Base-by-base conservation (phyloP, 2,329 filamentous ascomycete species). In the Epichloe coenophiala region DNA sequence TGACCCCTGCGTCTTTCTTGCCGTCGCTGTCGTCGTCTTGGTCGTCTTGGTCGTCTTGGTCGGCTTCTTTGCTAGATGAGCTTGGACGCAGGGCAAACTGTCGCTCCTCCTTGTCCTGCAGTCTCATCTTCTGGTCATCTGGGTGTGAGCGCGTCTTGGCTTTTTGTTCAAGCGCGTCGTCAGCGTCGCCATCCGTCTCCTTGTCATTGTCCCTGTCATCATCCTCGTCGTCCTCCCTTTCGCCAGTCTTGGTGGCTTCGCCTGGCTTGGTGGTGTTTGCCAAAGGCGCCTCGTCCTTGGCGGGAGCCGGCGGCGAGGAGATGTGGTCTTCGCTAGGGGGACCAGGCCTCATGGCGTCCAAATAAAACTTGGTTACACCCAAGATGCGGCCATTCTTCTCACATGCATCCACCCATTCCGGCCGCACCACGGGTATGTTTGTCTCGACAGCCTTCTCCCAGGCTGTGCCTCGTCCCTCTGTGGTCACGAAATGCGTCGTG, bases 401-500 rank as follows among this genome's bases (percentile, higher is more conserved):
- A 64, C 93, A 98, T n/a, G 89, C 91, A 59, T 95, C 86, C 33
- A 98, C 80, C 93, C 93, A 98, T 67, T 98, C 93, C 19, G 93
- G 93, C 39, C 93, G 80, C 21, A 98, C 93, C 11, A 98, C 88
- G 7, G 93, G 93, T 50, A 98, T 95, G 66, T 97, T 98, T 80
- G 90, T 94, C 72, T 97, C 91, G 33, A 91, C 84, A 1, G 93
- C 93, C 73, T 93, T 94, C 70, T 98, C 93, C 93, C 93, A 98
- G 12, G 84, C 78, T 47, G 86, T 77, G 35, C 93, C 93, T 51
- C 90, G 76, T 33, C 90, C 90, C 66, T 98, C 93, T 9, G 88
- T 95, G 56, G 91, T 97, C 53, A 98, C 88, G 65, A 98, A 98
- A 69, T 98, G 93, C 15, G 93, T 98, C 1, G 93, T 98, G 65